Conservation (phyloP, 2,329 filamentous ascomycete genomes). For the Fusarium albosuccineum region DNA sequence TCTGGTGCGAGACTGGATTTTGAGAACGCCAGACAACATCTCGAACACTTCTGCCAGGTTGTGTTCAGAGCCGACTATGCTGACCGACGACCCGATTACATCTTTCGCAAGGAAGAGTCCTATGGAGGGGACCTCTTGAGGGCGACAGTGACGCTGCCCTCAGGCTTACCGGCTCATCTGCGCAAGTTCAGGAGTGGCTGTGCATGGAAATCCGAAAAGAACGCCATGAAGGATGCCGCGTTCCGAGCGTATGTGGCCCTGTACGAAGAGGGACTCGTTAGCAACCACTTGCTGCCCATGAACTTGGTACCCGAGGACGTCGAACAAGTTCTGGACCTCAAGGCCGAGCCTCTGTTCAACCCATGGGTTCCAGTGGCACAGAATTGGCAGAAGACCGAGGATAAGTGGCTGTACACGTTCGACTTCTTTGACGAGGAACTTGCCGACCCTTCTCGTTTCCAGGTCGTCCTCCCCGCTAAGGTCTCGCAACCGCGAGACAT, state of each 20-base stretch:
- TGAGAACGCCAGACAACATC: constrained; percentile 79
- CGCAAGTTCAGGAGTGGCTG: constrained; percentile 42
- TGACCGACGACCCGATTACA: constrained; percentile 77
- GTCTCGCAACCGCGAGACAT: constrained; percentile 56
- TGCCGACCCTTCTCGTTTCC: constrained; percentile 52
- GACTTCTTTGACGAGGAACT: constrained; percentile 53
- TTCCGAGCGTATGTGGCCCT: constrained; percentile 83
- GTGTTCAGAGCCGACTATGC: constrained; percentile 71
- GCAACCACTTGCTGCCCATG: constrained; percentile 81
- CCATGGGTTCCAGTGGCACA: constrained; percentile 62
- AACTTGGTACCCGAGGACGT: constrained; percentile 57
- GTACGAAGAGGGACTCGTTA: constrained; percentile 78
- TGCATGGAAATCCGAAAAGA: constrained; percentile 78
- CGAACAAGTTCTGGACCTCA: constrained; percentile 51
- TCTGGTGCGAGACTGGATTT: constrained; percentile 77
- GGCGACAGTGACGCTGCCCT: constrained; percentile 78
- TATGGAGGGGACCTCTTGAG: constrained; percentile 51
- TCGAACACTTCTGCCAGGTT: constrained; percentile 83
- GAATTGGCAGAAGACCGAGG: constrained; percentile 53
- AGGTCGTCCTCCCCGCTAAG: constrained; percentile 58
- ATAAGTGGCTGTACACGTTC: constrained; percentile 48
- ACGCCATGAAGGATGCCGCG: constrained; percentile 83
- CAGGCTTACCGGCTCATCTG: constrained; percentile 68
- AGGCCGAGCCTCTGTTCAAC: constrained; percentile 55
- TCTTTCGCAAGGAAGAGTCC: constrained; percentile 56